These are phyloP conservation scores for Xylaria sp. DNA, from an alignment of 2,329 filamentous ascomycete genomes.

Conservation along the genomic window DNA sequence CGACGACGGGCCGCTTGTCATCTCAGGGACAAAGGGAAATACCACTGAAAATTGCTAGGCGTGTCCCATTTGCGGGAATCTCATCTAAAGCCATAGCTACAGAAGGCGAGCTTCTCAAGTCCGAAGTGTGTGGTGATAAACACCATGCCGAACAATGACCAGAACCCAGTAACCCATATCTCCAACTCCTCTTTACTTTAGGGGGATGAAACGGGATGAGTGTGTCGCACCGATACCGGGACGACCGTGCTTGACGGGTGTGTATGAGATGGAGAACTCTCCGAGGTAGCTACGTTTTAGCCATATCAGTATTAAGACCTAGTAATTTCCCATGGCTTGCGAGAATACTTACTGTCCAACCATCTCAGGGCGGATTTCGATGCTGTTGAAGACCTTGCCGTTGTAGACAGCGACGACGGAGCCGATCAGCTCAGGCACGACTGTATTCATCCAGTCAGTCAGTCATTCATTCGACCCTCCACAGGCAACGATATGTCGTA, in stretches of 20 bases:
- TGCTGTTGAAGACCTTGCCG: slow-evolving; percentile 99
- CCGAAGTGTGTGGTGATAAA: slow-evolving; percentile 28
- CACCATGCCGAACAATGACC: slow-evolving; percentile 32
- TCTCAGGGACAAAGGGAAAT: slow-evolving; percentile 36
- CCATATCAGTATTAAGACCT: slow-evolving; percentile 18
- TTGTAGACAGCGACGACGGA: slow-evolving; percentile 99
- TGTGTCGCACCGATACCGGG: slow-evolving; percentile 99
- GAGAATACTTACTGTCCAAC: slow-evolving; percentile 83
- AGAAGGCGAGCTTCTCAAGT: slow-evolving; percentile 25
- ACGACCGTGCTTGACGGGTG: slow-evolving; percentile 99
- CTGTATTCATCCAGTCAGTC: slow-evolving; percentile 23
- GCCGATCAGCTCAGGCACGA: slow-evolving; percentile 99
- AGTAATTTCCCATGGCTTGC: too few species aligned
- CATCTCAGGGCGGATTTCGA: slow-evolving; percentile 99
- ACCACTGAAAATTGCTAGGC: slow-evolving; percentile 38
- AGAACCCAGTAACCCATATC: slow-evolving; percentile 32
- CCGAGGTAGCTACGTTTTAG: slow-evolving; percentile 66
- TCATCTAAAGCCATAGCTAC: slow-evolving; percentile 41
- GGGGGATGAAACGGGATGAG: slow-evolving; percentile 99
- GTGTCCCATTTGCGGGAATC: slow-evolving; percentile 28
- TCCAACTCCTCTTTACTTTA: slow-evolving; percentile 69
- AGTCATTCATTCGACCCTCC: slow-evolving; percentile 7
- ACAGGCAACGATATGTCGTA: not conserved
- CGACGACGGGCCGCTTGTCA: slow-evolving; percentile 21
- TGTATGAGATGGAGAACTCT: slow-evolving; percentile 99